A percentile compares a stretch with the other conserved stretches of the same genome.
Conservation (phyloP, 495 filamentous ascomycete genomes). For the Penicillium cinerascens region DNA sequence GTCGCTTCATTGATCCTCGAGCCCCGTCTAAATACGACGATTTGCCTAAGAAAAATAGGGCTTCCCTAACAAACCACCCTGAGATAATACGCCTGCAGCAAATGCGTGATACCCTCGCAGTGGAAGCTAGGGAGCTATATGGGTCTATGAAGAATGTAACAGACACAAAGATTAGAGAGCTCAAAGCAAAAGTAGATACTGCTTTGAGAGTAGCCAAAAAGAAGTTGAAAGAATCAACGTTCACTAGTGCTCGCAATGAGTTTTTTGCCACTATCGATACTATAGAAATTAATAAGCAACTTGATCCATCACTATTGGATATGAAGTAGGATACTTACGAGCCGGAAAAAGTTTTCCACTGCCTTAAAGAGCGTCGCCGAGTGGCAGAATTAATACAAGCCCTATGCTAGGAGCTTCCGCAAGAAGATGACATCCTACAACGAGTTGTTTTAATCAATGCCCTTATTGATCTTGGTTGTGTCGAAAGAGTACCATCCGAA, state of each 20-base stretch:
- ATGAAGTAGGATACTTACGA: background rate
- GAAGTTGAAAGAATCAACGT: background rate
- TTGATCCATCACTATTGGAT: background rate
- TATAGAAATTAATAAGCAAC: slow-evolving; percentile 1
- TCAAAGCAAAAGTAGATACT: background rate
- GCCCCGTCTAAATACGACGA: background rate
- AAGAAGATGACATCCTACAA: background rate
- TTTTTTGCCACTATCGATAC: background rate
- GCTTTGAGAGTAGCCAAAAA: background rate
- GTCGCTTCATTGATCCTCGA: slow-evolving; percentile 1
- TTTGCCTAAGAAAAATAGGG: background rate
- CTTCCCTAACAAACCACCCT: background rate
- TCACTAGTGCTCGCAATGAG: background rate
- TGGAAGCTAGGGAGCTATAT: background rate
- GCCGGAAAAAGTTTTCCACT: background rate
- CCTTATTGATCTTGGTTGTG: background rate
- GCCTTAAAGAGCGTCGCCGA: background rate
- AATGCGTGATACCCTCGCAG: background rate
- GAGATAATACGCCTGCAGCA: background rate
- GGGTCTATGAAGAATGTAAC: background rate
- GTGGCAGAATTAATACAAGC: background rate
- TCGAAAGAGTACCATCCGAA: background rate
- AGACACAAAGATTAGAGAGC: background rate
- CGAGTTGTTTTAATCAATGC: background rate
- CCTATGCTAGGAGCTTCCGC: background rate